Base-by-base conservation (phyloP, 495 filamentous ascomycete species). In the Trichoderma erinaceum region DNA sequence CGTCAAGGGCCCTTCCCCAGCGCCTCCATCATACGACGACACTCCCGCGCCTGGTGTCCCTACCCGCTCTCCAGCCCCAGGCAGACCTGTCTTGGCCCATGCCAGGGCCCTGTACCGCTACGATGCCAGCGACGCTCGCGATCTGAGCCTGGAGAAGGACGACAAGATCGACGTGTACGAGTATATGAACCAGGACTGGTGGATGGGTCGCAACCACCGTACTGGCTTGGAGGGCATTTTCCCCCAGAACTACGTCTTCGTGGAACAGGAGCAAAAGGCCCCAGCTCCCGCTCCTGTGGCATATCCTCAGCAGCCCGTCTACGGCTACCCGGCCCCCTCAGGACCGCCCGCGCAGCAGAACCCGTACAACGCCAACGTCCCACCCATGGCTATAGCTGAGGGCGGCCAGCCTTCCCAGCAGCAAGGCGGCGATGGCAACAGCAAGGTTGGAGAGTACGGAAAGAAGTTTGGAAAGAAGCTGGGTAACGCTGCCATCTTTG, bases 161-260 rank as follows among this genome's bases (percentile, higher is more conserved):
- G 93, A 97, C 78, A 82, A 84, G 27, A 81, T 99, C 70, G 83
- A 86, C 64, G 89, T 99, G 32, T 81, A 85, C 63, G 91, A 97
- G 75, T 92, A 97, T 78, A 92, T 96, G 87, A 98, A 97, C 72
- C 87, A 86, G 23, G 95, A 99, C 73, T 99, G 95, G 96, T 97
- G 92, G 92, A 88, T 90, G 79, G 95, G 95, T 66, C 86, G 86
- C 32, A 92, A 95, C 75, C 79, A 86, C 70, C 87, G 91, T 15
- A 96, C 91, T 18, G 90, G 88, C 41, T 76, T 84, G 70, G 90
- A 94, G 77, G 95, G 95, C 67, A 92, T 97, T 72, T 97, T 99
- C 83, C 94, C 95, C 25, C 83, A 87, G 61, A 89, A 82, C 74
- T 97, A 97, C 70, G 94, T 99, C n/a, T 85, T 85, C 63, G 80